Percentiles rank a stretch among this genome's conserved stretches.
These are phyloP conservation scores for Entamoeba dispar DNA, from an alignment of 208 protist genomes.

Conservation along the genomic window DNA sequence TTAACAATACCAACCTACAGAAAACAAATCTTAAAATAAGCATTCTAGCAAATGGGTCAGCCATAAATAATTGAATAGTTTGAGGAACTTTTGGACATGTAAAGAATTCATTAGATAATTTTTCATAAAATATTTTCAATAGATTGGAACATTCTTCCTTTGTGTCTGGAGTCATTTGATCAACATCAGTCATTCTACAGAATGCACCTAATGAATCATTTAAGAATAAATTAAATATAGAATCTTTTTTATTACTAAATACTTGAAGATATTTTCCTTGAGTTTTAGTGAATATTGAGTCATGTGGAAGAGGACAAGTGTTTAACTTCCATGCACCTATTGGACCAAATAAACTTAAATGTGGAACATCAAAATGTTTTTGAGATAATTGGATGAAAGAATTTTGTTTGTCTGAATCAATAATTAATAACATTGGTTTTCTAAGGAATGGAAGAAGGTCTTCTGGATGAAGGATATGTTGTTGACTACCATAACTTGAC, in stretches of 20 bases:
- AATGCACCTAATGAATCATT: not conserved
- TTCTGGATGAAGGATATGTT: not conserved
- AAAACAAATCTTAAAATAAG: not conserved
- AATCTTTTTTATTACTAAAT: not conserved
- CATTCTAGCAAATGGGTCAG: not conserved
- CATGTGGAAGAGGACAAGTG: not conserved
- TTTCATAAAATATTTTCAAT: not conserved
- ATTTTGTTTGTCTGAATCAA: not conserved
- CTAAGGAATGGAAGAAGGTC: not conserved
- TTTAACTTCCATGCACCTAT: not conserved
- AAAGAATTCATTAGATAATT: not conserved
- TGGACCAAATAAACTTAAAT: not conserved
- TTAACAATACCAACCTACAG: not conserved
- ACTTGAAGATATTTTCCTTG: not conserved
- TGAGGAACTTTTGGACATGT: not conserved
- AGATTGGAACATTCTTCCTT: not conserved
- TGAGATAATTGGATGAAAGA: not conserved
- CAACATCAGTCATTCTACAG: not conserved
- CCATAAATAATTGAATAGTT: not conserved
- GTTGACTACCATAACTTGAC: not conserved
- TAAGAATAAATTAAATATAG: not conserved
- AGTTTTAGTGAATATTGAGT: not conserved
- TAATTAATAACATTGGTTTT: not conserved
- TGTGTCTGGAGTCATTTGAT: not conserved
- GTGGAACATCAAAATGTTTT: not conserved